phyloP scores from a whole-genome alignment of 2,329 filamentous ascomycete genomes.

The Neofusicoccum cordaticola region DNA sequence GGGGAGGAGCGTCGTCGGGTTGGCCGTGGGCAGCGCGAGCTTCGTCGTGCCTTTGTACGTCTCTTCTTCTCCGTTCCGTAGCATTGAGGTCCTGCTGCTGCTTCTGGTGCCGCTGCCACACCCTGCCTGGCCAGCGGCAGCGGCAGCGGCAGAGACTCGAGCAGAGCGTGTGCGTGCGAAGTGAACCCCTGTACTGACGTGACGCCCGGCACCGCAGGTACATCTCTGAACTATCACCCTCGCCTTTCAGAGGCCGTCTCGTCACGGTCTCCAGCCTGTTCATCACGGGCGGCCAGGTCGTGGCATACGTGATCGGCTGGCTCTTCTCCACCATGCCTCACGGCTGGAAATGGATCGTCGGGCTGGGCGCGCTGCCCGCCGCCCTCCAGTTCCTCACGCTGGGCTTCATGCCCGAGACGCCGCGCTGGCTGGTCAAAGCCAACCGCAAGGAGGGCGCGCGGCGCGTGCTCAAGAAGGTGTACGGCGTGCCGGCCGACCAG shows the following conservation, averaged over 20 bases:
- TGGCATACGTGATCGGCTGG: conserved; percentile 68
- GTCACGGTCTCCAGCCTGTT: conserved; percentile 81
- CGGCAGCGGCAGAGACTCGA: background rate
- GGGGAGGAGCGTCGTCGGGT: conserved; percentile 30
- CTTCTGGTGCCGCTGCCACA: too few relatives aligned
- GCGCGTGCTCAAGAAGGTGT: conserved; percentile 62
- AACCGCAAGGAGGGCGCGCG: conserved; percentile 62
- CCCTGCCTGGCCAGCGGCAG: too few relatives aligned
- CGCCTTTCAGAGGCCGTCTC: conserved; percentile 70
- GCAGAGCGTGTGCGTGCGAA: background rate
- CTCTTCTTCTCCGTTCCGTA: too few relatives aligned
- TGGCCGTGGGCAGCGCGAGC: conserved; percentile 31
- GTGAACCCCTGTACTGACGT: background rate
- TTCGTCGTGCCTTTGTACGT: conserved; percentile 31
- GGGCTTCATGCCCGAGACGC: conserved; percentile 78
- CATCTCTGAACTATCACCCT: conserved; percentile 81
- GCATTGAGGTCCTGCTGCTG: background rate
- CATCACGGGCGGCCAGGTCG: conserved; percentile 82
- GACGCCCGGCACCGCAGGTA: conserved; percentile 46
- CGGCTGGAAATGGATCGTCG: conserved; percentile 91
- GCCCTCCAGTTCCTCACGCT: conserved; percentile 67
- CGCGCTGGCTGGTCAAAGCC: conserved; percentile 77
- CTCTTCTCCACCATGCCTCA: conserved; percentile 56
- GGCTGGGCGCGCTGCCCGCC: conserved; percentile 76
- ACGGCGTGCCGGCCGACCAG: conserved; percentile 41